A percentile compares a stretch with the other conserved stretches of the same genome.
phyloP scores from a whole-genome alignment of 352 stramenopile genomes.

The Hyaloperonospora arabidopsidis region DNA sequence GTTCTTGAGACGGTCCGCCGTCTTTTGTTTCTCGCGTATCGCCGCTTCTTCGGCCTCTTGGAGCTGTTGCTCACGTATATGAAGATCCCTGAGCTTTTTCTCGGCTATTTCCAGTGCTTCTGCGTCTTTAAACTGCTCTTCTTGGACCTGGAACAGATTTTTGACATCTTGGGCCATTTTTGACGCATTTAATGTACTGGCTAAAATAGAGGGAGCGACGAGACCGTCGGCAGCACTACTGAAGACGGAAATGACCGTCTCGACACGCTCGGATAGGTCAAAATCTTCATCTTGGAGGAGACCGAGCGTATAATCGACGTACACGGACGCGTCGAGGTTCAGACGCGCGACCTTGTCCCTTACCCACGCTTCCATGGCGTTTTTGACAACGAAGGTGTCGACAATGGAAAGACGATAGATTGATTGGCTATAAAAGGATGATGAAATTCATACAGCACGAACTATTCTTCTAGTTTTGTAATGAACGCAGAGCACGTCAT shows the following conservation, averaged over 20 bases:
- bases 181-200: slow-evolving; percentile 28
- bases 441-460: too few species aligned
- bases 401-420: too few species aligned
- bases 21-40: slow-evolving; percentile 53
- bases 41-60: slow-evolving; percentile 49
- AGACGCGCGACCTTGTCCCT: slow-evolving; percentile 46
- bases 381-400: not conserved
- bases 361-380: slow-evolving; percentile 55
- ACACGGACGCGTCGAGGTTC: slow-evolving; percentile 60
- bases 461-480: too few species aligned
- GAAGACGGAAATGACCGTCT: slow-evolving; percentile 60
- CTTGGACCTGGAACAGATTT: slow-evolving; percentile 32
- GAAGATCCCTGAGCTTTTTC: slow-evolving; percentile 43
- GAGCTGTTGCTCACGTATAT: slow-evolving; percentile 52
- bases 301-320: slow-evolving; percentile 64
- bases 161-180: slow-evolving; percentile 48
- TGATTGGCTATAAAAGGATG: too few species aligned
- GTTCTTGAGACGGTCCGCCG: slow-evolving; percentile 44
- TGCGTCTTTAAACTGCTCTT: slow-evolving; percentile 29
- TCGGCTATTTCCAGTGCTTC: slow-evolving; percentile 37
- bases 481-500: too few species aligned
- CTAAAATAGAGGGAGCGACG: slow-evolving; percentile 33
- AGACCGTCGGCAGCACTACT: slow-evolving; percentile 46
- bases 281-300: slow-evolving; percentile 69
- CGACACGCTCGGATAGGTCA: slow-evolving; percentile 57